Evolutionary conservation across 1,284 basidiomycete species (phyloP), one percentile per base, ranked within the genome.

Genomic region (Naganishia sp.): DNA sequence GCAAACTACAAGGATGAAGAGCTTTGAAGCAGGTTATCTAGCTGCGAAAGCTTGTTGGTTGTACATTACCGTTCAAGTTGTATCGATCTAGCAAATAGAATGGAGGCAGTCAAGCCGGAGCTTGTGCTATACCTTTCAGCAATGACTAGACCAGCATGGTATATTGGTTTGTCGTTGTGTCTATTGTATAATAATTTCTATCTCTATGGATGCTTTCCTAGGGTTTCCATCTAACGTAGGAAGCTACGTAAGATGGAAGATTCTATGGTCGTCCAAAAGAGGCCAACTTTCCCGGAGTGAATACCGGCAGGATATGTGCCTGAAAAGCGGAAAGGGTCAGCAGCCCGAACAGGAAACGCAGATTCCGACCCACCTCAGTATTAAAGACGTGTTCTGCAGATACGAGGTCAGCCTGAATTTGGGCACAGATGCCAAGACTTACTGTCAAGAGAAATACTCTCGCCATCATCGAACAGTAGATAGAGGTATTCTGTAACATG

Each of bases 331-430:
- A 7, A 15, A 47, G 15, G 11, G 32, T 32, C 18, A 41, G 17
- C 35, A 54, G 25, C 6, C 11, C n/a, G n/a, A 3, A n/a, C 32
- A 41, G n/a, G 39, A 35, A 18, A n/a, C 35, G 32, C 28, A 15
- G 21, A 0, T 52, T 35, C n/a, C 17, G 18, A 74, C 82, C 68
- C 70, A 88, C 89, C 82, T 95, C 94, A 3, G 94, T 97, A 75
- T 96, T 97, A 79, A 96, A 89, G n/a, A 97, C 92, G 77, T 90
- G 89, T 76, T 88, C 90, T 91, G 67, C 61, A 53, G 43, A 41
- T 25, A 13, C 66, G 28, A 60, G 10, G 47, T 42, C 23, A 41
- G 21, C 35, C 18, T 42, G 13, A 13, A 39, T 39, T 13, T 10
- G 35, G 7, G 35, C 7, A 39, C 35, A 39, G 10, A 9, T 9